Evolutionary conservation across 116 monocot species (phyloP).

Genomic region (Iris pallida): DNA sequence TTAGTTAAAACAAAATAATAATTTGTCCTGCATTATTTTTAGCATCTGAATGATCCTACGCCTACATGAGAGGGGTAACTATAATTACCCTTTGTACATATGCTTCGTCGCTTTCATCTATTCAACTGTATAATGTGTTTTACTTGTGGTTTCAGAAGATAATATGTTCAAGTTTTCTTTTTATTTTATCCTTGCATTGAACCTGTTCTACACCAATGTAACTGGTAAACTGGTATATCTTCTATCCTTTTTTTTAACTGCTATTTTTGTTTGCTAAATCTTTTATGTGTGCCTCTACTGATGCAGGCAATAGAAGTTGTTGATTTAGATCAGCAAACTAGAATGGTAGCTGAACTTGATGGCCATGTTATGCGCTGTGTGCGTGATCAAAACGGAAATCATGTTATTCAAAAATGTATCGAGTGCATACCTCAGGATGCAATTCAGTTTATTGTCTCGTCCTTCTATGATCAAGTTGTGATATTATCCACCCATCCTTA

Average conservation of each 20-base stretch:
- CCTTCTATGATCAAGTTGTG: constrained; percentile 93
- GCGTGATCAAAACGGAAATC: constrained; percentile 99
- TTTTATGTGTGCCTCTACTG: background rate
- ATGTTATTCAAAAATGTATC: constrained; percentile 99
- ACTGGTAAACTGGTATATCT: constrained; percentile 7
- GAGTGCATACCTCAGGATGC: constrained; percentile 87
- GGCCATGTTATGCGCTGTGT: constrained; percentile 93
- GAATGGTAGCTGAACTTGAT: constrained; percentile 90
- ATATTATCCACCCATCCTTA: constrained; percentile 90
- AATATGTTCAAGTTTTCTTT: background rate
- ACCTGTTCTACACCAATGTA: background rate
- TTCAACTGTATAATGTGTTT: constrained; percentile 1
- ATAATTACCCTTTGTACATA: background rate
- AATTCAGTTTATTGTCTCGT: constrained; percentile 82
- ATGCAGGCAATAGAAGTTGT: constrained; percentile 82
- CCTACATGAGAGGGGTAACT: background rate
- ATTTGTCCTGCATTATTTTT: background rate
- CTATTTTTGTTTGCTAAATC: background rate
- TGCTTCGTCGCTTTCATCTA: background rate
- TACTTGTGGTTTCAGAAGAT: background rate
- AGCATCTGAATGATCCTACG: background rate
- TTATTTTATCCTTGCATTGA: too few relatives aligned
- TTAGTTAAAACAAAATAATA: too few relatives aligned
- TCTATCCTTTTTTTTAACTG: background rate
- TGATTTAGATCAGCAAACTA: constrained; percentile 65